These are phyloP conservation scores for Exobasidium rhododendri DNA, from an alignment of 1,284 basidiomycete species.

Conservation along the genomic window DNA sequence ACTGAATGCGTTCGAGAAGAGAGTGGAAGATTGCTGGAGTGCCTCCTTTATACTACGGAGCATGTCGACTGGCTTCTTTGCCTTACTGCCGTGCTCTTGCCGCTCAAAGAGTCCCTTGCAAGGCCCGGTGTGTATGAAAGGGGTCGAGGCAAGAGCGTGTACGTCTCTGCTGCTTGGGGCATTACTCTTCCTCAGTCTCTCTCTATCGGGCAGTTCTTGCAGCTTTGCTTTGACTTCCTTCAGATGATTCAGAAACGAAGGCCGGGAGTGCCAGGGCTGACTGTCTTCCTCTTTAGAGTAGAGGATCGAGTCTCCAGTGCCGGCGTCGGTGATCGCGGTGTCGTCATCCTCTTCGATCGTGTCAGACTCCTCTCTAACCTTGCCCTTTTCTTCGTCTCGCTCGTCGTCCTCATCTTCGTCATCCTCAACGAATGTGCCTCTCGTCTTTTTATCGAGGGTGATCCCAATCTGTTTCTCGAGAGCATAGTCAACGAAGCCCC, in stretches of 20 bases:
- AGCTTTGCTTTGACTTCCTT: neutral
- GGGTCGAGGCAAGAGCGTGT: neutral
- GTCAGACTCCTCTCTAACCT: neutral
- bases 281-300: neutral
- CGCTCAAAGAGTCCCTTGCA: neutral
- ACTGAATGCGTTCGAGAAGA: neutral
- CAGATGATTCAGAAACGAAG: neutral
- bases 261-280: neutral
- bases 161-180: neutral
- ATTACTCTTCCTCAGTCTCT: neutral
- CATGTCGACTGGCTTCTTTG: neutral
- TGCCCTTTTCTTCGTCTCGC: neutral
- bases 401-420: constrained; percentile 8
- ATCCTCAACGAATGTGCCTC: constrained; percentile 2
- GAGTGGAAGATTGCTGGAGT: neutral
- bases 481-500: constrained; percentile 3
- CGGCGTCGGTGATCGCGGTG: neutral
- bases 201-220: neutral
- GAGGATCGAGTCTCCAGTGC: neutral
- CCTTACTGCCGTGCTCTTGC: neutral
- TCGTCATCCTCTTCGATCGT: neutral
- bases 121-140: neutral
- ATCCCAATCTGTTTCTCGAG: neutral
- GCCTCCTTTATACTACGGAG: neutral
- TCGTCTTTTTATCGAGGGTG: neutral